Evolutionary conservation across 768 basidiomycete genomes (phyloP).

Genomic region (Termitomyces sp.): DNA sequence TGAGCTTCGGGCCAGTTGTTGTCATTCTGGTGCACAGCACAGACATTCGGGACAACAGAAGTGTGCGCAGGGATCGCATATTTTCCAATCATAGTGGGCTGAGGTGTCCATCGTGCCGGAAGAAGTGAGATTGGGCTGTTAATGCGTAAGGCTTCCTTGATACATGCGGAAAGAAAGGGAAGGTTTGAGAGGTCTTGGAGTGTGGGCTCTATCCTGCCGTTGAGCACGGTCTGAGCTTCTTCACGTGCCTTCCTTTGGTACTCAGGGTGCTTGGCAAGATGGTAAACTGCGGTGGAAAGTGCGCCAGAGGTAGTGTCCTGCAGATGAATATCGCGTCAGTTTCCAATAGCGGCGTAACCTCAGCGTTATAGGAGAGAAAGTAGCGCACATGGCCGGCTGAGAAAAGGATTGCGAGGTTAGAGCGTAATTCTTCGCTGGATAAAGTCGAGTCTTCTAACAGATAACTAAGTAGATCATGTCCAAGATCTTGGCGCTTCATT

Average conservation of each 20-base stretch:
- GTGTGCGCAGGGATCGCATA: slow-evolving; percentile 23
- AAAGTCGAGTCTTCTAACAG: slow-evolving; percentile 27
- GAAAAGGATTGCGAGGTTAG: slow-evolving; percentile 33
- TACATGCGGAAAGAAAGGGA: slow-evolving; percentile 29
- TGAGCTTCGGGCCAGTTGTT: slow-evolving; percentile 22
- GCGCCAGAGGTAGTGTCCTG: slow-evolving; percentile 35
- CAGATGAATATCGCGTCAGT: neutral
- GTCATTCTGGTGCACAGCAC: slow-evolving; percentile 23
- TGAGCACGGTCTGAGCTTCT: slow-evolving; percentile 28
- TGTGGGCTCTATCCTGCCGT: slow-evolving; percentile 21
- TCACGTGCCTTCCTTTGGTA: slow-evolving; percentile 28
- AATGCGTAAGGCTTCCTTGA: slow-evolving; percentile 33
- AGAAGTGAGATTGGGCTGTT: slow-evolving; percentile 24
- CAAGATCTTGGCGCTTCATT: slow-evolving; percentile 24
- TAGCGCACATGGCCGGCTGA: slow-evolving; percentile 31
- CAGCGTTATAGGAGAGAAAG: neutral
- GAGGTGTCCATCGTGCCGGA: slow-evolving; percentile 17
- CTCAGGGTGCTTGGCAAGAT: slow-evolving; percentile 29
- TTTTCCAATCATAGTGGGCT: slow-evolving; percentile 19
- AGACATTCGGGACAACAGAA: slow-evolving; percentile 27
- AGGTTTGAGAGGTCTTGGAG: slow-evolving; percentile 21
- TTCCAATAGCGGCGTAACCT: neutral
- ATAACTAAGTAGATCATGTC: slow-evolving; percentile 29
- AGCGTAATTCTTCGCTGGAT: slow-evolving; percentile 26
- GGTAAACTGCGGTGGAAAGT: slow-evolving; percentile 29